Evolutionary conservation across 2,329 filamentous ascomycete genomes (phyloP), one percentile per base, ranked within the genome.

Genomic region (Aspergillus ibericus): DNA sequence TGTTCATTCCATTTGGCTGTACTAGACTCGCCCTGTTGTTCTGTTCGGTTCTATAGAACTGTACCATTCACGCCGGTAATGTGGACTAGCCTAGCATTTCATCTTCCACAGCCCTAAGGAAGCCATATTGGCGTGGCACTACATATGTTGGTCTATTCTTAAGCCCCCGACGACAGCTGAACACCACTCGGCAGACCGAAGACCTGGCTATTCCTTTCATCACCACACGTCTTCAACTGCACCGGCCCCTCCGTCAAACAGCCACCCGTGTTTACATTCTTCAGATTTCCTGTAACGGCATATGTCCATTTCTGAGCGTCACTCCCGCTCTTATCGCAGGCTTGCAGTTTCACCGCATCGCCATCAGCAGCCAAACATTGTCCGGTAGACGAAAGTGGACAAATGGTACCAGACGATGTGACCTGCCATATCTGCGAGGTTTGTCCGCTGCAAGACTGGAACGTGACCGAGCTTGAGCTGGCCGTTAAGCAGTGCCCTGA

Each of bases 351-450:
- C 12, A 67, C 64, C 12, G 51, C 54, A 7, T 61, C 55, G 13
- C 60, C 35, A 5, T 20, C 57, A 2, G 63, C 69, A 22, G 69
- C 66, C 29, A 81, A 56, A 59, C 76, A 80, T 35, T 66, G 62
- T 4, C 67, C 64, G 4, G 62, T 56, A 51, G 70, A 64, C 3
- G 76, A 72, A 32, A 82, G 62, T 25, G 75, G 75, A 56, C 69
- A 74, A 22, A 82, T 59, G 5, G 67, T 68, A 12, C 75, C 77
- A 25, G 73, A 65, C 7, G 64, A 51, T 32, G 50, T 61, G 10
- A 73, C 66, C 57, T 68, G 70, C 80, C 80, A 83, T 5, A 80
- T 72, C 68, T 83, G 80, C 3, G 65, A 65, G 61, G 78, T 72
- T 0, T 64, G 61, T 8, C 68, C 80, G 32, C 72, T 68, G 58